These are phyloP conservation scores for Phlyctochytrium planicorne DNA, from an alignment of 192 early-diverging fungal genomes.

Conservation along the genomic window DNA sequence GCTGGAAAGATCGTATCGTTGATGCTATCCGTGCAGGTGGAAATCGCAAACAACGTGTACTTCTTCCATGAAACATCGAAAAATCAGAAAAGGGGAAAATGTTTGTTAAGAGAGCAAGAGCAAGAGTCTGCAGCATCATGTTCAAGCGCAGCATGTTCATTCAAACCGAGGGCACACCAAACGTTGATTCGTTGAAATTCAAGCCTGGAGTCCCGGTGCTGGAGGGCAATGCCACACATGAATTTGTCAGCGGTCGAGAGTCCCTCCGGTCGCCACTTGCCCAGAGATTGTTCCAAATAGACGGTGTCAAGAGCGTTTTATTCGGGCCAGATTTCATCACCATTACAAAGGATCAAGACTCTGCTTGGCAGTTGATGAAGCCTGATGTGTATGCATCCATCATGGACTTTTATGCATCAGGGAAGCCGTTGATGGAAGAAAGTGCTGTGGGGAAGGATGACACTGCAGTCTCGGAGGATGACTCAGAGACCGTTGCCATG, in stretches of 20 bases:
- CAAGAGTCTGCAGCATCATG: too few species aligned
- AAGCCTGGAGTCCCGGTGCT: constrained; percentile 89
- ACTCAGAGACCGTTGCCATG: constrained; percentile 93
- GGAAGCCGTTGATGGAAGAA: constrained; percentile 64
- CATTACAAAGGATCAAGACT: constrained; percentile 83
- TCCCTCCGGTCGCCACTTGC: constrained; percentile 79
- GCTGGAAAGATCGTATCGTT: too few species aligned
- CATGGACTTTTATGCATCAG: constrained; percentile 84
- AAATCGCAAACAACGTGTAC: too few species aligned
- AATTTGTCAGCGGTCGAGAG: constrained; percentile 79
- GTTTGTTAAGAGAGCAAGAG: too few species aligned
- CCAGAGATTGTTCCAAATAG: constrained; percentile 85
- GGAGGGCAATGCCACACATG: constrained; percentile 54
- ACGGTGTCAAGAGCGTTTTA: constrained; percentile 87
- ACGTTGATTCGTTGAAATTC: constrained; percentile 94
- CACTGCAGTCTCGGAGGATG: constrained; percentile 72
- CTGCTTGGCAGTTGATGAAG: constrained; percentile 97
- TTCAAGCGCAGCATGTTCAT: constrained; percentile 51
- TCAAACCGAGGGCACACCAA: constrained; percentile 85
- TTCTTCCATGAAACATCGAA: too few species aligned
- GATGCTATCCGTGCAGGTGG: too few species aligned
- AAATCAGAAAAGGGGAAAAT: too few species aligned
- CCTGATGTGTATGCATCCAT: constrained; percentile 95
- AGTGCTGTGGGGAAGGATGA: constrained; percentile 35
- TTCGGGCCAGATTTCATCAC: constrained; percentile 95